Evolutionary conservation across 139 green algal species (phyloP).

Genomic region (Chlamydomonas sp.): DNA sequence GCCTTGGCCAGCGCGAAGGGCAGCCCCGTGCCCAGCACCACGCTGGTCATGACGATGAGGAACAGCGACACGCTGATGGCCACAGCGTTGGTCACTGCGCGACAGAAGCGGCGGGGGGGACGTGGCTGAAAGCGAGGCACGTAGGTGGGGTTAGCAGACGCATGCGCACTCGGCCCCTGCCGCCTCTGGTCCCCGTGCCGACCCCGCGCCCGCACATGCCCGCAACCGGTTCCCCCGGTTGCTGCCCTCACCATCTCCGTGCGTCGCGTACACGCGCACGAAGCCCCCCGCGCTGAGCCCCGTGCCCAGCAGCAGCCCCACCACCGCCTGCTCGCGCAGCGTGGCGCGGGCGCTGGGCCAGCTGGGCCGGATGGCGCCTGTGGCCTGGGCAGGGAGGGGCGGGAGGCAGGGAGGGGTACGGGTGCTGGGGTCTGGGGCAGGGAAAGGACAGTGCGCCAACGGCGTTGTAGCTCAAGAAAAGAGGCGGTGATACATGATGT

Average conservation of each 20-base stretch:
- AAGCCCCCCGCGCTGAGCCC: slow-evolving; percentile 79
- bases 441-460: too few species aligned
- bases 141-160: too few species aligned
- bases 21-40: slow-evolving; percentile 77
- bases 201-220: too few species aligned
- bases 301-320: slow-evolving; percentile 80
- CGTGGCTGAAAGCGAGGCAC: too few species aligned
- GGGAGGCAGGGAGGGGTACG: background rate
- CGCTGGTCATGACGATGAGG: slow-evolving; percentile 83
- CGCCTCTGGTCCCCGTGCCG: too few species aligned
- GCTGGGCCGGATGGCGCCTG: slow-evolving; percentile 65
- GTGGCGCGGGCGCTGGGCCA: slow-evolving; percentile 50
- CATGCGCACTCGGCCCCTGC: too few species aligned
- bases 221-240: too few species aligned
- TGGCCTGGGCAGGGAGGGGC: slow-evolving; percentile 47
- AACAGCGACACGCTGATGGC: slow-evolving; percentile 87
- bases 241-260: slow-evolving; percentile 49
- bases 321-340: slow-evolving; percentile 76
- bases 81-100: slow-evolving; percentile 53
- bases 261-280: slow-evolving; percentile 83
- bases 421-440: background rate
- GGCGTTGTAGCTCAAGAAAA: too few species aligned
- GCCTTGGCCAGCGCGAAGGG: slow-evolving; percentile 80
- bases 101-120: too few species aligned
- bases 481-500: too few species aligned